These are phyloP conservation scores for Phytophthora citricola DNA, from an alignment of 352 stramenopile genomes.

Conservation along the genomic window DNA sequence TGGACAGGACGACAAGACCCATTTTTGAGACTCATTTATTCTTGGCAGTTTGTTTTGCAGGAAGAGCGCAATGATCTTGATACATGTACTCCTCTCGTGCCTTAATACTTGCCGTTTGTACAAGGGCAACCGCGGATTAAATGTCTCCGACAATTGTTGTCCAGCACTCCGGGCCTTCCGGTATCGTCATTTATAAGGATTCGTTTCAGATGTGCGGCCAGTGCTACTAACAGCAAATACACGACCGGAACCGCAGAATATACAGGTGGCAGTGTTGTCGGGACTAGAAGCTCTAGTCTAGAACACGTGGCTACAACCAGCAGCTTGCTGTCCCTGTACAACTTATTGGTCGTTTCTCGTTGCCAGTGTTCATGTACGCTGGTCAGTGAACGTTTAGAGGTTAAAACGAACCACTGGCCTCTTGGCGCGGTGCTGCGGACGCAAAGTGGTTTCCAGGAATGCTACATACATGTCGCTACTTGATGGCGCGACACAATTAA, in stretches of 20 bases:
- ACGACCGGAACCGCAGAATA: slow-evolving; percentile 1
- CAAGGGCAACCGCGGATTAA: not conserved
- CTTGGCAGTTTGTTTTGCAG: not conserved
- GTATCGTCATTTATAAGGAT: not conserved
- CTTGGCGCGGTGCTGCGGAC: not conserved
- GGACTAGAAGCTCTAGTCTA: not conserved
- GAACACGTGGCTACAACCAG: not conserved
- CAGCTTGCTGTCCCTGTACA: no score
- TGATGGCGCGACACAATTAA: slow-evolving; percentile 1
- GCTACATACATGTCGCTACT: not conserved
- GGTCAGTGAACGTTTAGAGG: no score
- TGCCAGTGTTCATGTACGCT: no score
- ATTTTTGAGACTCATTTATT: slow-evolving; percentile 7
- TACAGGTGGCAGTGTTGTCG: slow-evolving; percentile 7
- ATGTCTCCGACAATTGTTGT: not conserved
- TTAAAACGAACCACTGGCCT: not conserved
- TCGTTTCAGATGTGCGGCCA: slow-evolving; percentile 15
- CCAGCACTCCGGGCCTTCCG: not conserved
- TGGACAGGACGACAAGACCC: not conserved
- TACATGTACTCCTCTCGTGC: not conserved
- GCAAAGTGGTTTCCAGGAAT: no score
- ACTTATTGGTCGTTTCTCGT: no score
- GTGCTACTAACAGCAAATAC: slow-evolving; percentile 25
- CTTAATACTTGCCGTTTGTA: not conserved
- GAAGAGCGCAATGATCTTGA: slow-evolving; percentile 2